phyloP scores from a whole-genome alignment of 2,329 filamentous ascomycete genomes.

The Tricladium varicosporioides region DNA sequence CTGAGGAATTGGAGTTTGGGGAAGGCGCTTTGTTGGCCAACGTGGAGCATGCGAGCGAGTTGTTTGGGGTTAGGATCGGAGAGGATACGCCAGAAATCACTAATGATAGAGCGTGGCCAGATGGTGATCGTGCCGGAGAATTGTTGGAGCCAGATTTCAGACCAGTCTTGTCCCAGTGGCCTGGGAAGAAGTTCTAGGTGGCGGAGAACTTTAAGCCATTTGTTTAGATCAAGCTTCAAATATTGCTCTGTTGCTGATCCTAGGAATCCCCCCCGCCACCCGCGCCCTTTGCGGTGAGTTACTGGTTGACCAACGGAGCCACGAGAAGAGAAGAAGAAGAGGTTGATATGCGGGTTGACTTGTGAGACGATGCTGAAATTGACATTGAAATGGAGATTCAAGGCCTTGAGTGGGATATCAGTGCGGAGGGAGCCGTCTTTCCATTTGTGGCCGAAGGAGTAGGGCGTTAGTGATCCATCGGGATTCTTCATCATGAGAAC shows the following conservation, averaged over 20 bases:
- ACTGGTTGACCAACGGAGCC: conserved; percentile 91
- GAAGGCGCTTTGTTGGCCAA: conserved; percentile 85
- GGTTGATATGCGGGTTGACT: conserved; percentile 96
- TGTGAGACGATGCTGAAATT: conserved; percentile 89
- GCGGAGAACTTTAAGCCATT: conserved; percentile 93
- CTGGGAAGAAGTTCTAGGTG: conserved; percentile 90
- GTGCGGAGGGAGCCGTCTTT: conserved; percentile 94
- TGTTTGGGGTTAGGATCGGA: conserved; percentile 75
- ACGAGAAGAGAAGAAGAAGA: conserved; percentile 97
- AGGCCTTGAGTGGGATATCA: conserved; percentile 89
- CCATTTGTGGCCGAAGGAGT: conserved; percentile 98
- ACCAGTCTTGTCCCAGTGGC: conserved; percentile 93
- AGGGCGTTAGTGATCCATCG: conserved; percentile 76
- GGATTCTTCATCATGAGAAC: conserved; percentile 88
- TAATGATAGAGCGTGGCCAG: conserved; percentile 78
- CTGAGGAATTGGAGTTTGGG: conserved; percentile 88
- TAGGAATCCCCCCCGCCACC: conserved; percentile 94
- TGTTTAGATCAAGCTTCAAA: conserved; percentile 92
- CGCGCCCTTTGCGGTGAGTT: conserved; percentile 86
- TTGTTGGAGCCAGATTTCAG: conserved; percentile 90
- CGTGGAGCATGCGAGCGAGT: conserved; percentile 83
- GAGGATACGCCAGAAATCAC: conserved; percentile 84
- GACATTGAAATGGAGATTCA: conserved; percentile 97
- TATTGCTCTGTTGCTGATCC: conserved; percentile 92
- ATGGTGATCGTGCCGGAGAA: conserved; percentile 95